Percentiles rank a stretch among this genome's conserved stretches.
Evolutionary conservation across 2,329 filamentous ascomycete genomes (phyloP).

Genomic region (Trichophyton mentagrophytes): DNA sequence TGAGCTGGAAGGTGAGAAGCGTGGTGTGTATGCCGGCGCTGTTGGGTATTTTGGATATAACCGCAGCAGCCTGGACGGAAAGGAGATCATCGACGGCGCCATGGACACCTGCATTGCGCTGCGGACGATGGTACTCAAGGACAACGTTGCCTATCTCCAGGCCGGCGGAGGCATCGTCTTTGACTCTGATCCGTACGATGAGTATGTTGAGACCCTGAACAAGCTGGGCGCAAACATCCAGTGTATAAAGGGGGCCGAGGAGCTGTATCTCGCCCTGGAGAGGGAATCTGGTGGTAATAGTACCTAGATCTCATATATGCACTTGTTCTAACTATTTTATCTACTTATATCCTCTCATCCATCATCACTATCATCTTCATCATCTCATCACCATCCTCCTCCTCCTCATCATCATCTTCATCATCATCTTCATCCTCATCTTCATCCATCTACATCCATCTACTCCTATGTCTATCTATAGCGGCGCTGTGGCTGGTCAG

Average conservation of each 20-base stretch:
- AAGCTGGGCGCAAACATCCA: constrained; percentile 84
- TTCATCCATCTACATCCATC: not conserved
- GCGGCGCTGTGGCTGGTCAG: not conserved
- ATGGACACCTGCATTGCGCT: constrained; percentile 83
- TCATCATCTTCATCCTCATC: not conserved
- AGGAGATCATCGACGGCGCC: constrained; percentile 55
- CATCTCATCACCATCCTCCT: not conserved
- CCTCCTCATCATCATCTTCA: not conserved
- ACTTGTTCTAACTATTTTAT: not conserved
- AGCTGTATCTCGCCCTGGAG: constrained; percentile 43
- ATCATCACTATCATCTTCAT: not conserved
- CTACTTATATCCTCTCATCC: not conserved
- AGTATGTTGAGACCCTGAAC: constrained; percentile 95
- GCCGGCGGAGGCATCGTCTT: constrained; percentile 80
- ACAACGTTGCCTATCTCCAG: constrained; percentile 83
- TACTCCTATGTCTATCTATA: not conserved
- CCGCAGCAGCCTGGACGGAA: constrained; percentile 52
- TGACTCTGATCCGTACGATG: constrained; percentile 79
- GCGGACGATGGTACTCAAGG: constrained; percentile 88
- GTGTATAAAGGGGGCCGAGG: constrained; percentile 74
- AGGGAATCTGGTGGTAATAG: constrained; percentile 14
- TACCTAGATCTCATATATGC: not conserved
- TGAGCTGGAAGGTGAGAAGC: constrained; percentile 84
- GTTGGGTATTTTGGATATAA: constrained; percentile 94
- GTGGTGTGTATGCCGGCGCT: constrained; percentile 88